Base-by-base conservation (phyloP, 306 rosid genomes). In the Senna tora region DNA sequence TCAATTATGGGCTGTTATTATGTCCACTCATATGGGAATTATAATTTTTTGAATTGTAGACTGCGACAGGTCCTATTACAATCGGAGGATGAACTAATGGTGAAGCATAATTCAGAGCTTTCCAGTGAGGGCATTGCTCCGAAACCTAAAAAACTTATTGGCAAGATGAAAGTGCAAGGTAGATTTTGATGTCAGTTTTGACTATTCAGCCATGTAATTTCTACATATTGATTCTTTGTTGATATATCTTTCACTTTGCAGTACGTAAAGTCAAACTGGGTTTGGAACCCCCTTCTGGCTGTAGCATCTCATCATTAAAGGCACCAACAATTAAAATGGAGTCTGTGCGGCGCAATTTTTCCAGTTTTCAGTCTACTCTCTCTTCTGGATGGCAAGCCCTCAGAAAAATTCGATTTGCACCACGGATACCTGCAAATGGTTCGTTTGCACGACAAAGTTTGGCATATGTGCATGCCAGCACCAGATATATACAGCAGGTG, bases 141-240 rank as follows among this genome's bases (percentile, higher is more conserved):
- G 51, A 95, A 89, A 79, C 96, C 91, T 11, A 95, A 89, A 79
- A 95, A 89, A 75, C 85, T 85, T 53, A 80, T 88, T 82, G 97
- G 97, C 78, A 95, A 92, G 87, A 89, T 95, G 92, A 95, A 87
- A 81, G 96, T 95, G 83, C 99, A 95, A 89, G 99, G 99, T 95
- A 87, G 49, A 42, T 71, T 80, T 64, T 39, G 15, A 68, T 61
- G 56, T 38, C 71, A 57, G 22, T 21, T 74, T 69, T 73, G 54
- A 51, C 62, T 30, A 38, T 70, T 42, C 54, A 46, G 50, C 61
- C 58, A 16, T 65, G 82, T 41, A 71, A 65, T 70, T 55, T 62
- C 36, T 74, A 68, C 25, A 38, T 28, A 38, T 60, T 9, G 25
- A n/a, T 59, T 60, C 58, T 50, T 20, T 67, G 30, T 71, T 77